Conservation (phyloP, 371 early-diverging fungal species). For the Mucor plumbeus region DNA sequence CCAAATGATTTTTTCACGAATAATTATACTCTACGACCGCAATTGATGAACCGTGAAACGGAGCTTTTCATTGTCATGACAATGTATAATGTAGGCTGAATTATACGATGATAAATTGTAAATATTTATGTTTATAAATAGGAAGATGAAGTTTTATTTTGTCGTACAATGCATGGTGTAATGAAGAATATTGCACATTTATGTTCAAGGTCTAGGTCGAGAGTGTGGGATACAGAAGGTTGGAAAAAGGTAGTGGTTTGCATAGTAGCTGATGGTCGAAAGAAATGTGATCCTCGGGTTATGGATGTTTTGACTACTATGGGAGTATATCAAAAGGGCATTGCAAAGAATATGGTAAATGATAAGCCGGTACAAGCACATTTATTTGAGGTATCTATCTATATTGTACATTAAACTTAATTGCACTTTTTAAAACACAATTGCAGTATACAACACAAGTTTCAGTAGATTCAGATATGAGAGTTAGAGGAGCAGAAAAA, state of each 20-base stretch:
- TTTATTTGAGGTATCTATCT: conserved; percentile 70
- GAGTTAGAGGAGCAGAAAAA: conserved; percentile 75
- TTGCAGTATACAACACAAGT: conserved; percentile 86
- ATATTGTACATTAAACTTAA: not conserved
- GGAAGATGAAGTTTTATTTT: conserved; percentile 69
- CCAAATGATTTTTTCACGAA: conserved; percentile 79
- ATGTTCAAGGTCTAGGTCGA: conserved; percentile 78
- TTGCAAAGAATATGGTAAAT: conserved; percentile 72
- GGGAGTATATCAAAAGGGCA: conserved; percentile 91
- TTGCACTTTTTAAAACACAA: conserved; percentile 34
- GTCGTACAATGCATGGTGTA: conserved; percentile 76
- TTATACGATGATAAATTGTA: no score
- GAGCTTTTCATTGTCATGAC: conserved; percentile 88
- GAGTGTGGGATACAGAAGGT: conserved; percentile 86
- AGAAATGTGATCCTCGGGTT: conserved; percentile 71
- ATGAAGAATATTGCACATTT: conserved; percentile 86
- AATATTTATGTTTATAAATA: conserved; percentile 12
- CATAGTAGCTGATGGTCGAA: conserved; percentile 80
- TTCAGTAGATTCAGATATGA: conserved; percentile 74
- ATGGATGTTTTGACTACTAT: conserved; percentile 79
- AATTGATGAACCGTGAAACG: conserved; percentile 76
- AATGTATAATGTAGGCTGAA: conserved; percentile 43
- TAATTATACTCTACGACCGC: conserved; percentile 83
- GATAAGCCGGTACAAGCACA: conserved; percentile 75
- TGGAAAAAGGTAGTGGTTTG: conserved; percentile 95